A percentile compares a stretch with the other conserved stretches of the same genome.
Evolutionary conservation across 2,329 filamentous ascomycete genomes (phyloP).

Genomic region (Aureobasidium namibiae): DNA sequence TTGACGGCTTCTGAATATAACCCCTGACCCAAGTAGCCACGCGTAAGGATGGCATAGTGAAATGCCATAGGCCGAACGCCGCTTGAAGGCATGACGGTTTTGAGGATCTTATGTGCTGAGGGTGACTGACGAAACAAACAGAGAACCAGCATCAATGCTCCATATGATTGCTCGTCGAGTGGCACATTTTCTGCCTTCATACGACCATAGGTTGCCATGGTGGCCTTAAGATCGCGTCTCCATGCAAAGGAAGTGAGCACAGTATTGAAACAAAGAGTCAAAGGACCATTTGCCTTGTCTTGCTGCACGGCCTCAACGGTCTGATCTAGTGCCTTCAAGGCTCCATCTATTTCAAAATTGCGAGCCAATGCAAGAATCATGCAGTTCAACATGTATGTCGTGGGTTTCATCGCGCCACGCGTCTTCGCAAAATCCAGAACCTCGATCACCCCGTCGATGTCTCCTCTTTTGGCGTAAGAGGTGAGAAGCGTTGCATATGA

Average conservation of each 20-base stretch:
- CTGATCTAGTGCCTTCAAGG: conserved; percentile 46
- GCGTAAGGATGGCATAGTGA: conserved; percentile 48
- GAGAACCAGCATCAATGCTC: conserved; percentile 52
- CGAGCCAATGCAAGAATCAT: conserved; percentile 55
- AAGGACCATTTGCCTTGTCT: conserved; percentile 41
- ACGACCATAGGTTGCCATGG: conserved; percentile 44
- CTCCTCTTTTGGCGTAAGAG: conserved; percentile 61
- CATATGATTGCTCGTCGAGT: conserved; percentile 51
- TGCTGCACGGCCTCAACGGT: conserved; percentile 36
- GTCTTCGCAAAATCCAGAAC: conserved; percentile 55
- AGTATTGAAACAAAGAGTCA: conserved; percentile 68
- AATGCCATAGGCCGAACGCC: conserved; percentile 37
- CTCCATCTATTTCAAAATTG: conserved; percentile 38
- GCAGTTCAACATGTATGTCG: conserved; percentile 51
- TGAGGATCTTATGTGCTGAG: conserved; percentile 47
- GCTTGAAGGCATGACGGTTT: conserved; percentile 41
- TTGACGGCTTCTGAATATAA: conserved; percentile 40
- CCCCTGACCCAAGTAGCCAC: conserved; percentile 36
- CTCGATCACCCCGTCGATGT: conserved; percentile 59
- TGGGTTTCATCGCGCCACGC: conserved; percentile 39
- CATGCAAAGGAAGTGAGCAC: conserved; percentile 63
- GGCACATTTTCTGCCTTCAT: conserved; percentile 47
- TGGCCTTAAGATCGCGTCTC: conserved; percentile 49
- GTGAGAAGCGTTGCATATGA: conserved; percentile 69
- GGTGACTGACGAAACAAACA: conserved; percentile 44